Conservation (phyloP, 2,329 filamentous ascomycete genomes). For the Alternaria sp. region DNA sequence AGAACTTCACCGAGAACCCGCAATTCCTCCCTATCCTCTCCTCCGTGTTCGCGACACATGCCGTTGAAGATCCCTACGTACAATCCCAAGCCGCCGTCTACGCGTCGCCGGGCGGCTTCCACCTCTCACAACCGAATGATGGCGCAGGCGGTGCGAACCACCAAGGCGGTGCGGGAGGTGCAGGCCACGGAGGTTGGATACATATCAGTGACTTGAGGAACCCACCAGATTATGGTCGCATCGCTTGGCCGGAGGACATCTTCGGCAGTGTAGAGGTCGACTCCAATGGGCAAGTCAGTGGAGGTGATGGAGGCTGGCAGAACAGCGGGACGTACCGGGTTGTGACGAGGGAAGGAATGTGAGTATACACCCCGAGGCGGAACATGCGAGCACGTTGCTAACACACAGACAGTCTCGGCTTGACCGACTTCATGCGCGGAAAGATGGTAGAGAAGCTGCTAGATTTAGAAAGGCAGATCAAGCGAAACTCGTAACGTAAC, state of each 20-base stretch:
- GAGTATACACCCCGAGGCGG: slow-evolving; percentile 35
- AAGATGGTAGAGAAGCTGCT: slow-evolving; percentile 27
- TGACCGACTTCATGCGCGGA: slow-evolving; percentile 32
- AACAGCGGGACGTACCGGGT: slow-evolving; percentile 67
- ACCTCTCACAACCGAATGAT: slow-evolving; percentile 56
- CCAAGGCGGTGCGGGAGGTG: slow-evolving; percentile 65
- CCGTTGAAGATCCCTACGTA: slow-evolving; percentile 62
- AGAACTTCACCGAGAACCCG: slow-evolving; percentile 63
- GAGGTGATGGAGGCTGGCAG: slow-evolving; percentile 64
- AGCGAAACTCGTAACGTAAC: slow-evolving; percentile 13
- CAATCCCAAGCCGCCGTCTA: slow-evolving; percentile 66
- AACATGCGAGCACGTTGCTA: neutral
- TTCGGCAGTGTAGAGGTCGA: slow-evolving; percentile 70
- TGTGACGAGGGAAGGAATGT: slow-evolving; percentile 66
- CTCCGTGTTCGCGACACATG: slow-evolving; percentile 61
- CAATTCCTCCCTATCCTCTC: slow-evolving; percentile 64
- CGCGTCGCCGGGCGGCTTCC: slow-evolving; percentile 63
- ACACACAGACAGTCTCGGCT: slow-evolving; percentile 15
- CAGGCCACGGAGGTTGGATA: slow-evolving; percentile 65
- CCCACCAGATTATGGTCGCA: slow-evolving; percentile 68
- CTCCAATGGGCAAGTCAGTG: slow-evolving; percentile 62
- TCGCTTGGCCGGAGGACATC: slow-evolving; percentile 70
- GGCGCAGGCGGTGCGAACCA: slow-evolving; percentile 63
- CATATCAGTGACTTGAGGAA: slow-evolving; percentile 67
- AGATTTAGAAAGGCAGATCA: slow-evolving; percentile 28